Percentiles rank a stretch among this genome's conserved stretches.
Evolutionary conservation across 139 green algal species (phyloP).

Genomic region (Raphidocelis subcapitata): DNA sequence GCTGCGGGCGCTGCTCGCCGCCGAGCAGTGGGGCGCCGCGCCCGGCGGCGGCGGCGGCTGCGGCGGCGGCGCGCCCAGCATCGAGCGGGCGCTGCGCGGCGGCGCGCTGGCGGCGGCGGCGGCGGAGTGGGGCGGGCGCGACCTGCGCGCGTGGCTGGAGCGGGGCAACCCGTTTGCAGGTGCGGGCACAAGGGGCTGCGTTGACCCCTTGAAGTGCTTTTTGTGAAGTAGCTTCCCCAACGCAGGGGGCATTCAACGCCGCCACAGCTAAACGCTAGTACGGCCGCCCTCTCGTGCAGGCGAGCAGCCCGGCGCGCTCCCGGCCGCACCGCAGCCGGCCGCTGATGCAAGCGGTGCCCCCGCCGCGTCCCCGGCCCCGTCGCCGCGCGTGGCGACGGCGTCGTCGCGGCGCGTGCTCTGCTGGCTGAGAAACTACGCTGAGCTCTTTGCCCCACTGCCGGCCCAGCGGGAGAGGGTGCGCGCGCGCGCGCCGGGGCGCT

Average conservation of each 20-base stretch:
- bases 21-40: conserved; percentile 27
- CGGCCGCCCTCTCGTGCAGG: neutral
- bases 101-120: neutral
- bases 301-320: neutral
- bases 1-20: conserved; percentile 26
- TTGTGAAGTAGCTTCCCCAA: neutral
- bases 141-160: conserved; percentile 46
- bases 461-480: no score
- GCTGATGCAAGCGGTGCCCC: no score
- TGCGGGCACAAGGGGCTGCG: no score
- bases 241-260: neutral
- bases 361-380: neutral
- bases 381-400: conserved; percentile 32
- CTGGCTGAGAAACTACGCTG: conserved; percentile 40
- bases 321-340: neutral
- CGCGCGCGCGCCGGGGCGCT: no score
- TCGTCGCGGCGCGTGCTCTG: conserved; percentile 39
- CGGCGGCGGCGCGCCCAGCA: conserved; percentile 3
- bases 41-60: neutral
- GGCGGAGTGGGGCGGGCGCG: neutral
- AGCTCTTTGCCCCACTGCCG: conserved; percentile 27
- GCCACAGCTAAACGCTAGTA: no score
- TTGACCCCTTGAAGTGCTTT: neutral
- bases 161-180: conserved; percentile 45
- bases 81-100: conserved; percentile 17